These are phyloP conservation scores for Ustilago trichophora DNA, from an alignment of 1,284 basidiomycete species.

Conservation along the genomic window DNA sequence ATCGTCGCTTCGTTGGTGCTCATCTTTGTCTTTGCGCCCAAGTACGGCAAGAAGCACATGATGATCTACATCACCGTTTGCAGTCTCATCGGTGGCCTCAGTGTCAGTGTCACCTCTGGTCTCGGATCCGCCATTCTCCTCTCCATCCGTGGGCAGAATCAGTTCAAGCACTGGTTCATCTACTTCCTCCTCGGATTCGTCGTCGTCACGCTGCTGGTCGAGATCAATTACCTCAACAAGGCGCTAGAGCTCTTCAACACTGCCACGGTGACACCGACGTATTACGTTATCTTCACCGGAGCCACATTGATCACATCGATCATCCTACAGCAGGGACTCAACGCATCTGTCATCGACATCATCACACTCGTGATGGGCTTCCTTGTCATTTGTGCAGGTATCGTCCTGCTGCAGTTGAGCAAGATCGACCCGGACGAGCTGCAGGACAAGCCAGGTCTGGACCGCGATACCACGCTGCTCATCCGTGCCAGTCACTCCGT, in stretches of 20 bases:
- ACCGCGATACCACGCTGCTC: constrained; percentile 60
- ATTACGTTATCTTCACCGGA: constrained; percentile 85
- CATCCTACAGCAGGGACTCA: constrained; percentile 89
- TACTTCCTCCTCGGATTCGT: constrained; percentile 79
- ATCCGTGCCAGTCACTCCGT: constrained; percentile 58
- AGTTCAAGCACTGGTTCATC: constrained; percentile 73
- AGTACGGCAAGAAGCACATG: constrained; percentile 92
- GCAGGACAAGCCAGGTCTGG: constrained; percentile 56
- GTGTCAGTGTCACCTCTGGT: constrained; percentile 93
- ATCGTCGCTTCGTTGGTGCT: constrained; percentile 54
- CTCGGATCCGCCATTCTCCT: constrained; percentile 90
- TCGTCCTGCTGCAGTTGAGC: constrained; percentile 94
- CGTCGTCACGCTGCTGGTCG: constrained; percentile 80
- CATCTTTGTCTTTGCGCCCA: constrained; percentile 79
- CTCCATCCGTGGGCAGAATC: constrained; percentile 83
- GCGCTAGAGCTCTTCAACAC: constrained; percentile 96
- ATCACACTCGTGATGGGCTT: constrained; percentile 90
- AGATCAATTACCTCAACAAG: constrained; percentile 96
- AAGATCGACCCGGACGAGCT: constrained; percentile 71
- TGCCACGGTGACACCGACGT: constrained; percentile 80
- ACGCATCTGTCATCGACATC: constrained; percentile 72
- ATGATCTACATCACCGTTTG: constrained; percentile 82
- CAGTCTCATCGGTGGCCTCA: constrained; percentile 94
- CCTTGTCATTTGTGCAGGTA: constrained; percentile 82
- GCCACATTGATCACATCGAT: constrained; percentile 72